Conservation (phyloP, 352 stramenopile species). For the Pythium biforme region DNA sequence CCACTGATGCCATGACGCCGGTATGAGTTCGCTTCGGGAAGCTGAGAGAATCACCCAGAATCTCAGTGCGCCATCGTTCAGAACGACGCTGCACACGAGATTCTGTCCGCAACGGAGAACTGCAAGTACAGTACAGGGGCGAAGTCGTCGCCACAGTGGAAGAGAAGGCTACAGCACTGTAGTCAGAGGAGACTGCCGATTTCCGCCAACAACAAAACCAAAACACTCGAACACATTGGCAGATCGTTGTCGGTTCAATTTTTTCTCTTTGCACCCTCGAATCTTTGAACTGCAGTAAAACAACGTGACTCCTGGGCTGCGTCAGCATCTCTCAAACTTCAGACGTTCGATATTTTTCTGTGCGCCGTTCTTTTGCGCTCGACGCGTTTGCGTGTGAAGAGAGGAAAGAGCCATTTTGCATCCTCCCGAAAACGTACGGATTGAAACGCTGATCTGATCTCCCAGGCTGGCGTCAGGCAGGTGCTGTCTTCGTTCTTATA, state of each 20-base stretch:
- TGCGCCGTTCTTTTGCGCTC: background rate
- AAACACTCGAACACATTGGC: too few relatives aligned
- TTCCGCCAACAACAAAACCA: too few relatives aligned
- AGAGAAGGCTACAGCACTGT: too few relatives aligned
- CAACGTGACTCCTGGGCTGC: background rate
- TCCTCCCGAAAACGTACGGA: background rate
- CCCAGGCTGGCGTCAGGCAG: background rate
- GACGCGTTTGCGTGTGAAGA: background rate
- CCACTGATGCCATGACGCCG: constrained; percentile 4
- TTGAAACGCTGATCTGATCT: constrained; percentile 7
- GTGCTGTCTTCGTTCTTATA: background rate
- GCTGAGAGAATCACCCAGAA: background rate
- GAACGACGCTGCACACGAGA: too few relatives aligned
- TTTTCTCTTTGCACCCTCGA: background rate
- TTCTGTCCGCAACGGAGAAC: too few relatives aligned
- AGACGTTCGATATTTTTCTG: constrained; percentile 18
- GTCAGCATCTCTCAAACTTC: constrained; percentile 11
- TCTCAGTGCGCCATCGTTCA: background rate
- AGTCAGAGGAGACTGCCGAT: too few relatives aligned
- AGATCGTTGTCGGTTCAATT: background rate
- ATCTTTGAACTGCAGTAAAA: background rate
- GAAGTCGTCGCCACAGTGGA: too few relatives aligned
- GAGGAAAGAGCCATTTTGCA: background rate
- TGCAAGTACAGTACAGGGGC: too few relatives aligned
- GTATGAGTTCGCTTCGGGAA: constrained; percentile 1